A percentile compares a stretch with the other conserved stretches of the same genome.
Evolutionary conservation across 1,284 basidiomycete species (phyloP).

Genomic region (Rhodofomes roseus): DNA sequence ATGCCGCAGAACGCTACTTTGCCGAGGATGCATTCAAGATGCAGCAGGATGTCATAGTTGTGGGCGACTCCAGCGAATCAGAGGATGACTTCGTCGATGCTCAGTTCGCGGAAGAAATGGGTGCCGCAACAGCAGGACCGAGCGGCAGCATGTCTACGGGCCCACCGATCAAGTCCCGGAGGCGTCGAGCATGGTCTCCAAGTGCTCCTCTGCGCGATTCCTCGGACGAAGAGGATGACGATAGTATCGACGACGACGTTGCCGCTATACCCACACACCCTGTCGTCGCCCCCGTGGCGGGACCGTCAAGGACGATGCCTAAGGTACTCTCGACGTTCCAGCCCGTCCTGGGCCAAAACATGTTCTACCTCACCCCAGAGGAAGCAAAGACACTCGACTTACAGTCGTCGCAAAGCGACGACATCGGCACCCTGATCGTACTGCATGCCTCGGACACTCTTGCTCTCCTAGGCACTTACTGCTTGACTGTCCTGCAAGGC

Average conservation of each 20-base stretch:
- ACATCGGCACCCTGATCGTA: constrained; percentile 34
- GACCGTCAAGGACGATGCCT: constrained; percentile 8
- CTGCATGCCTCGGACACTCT: constrained; percentile 45
- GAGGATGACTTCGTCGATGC: constrained; percentile 16
- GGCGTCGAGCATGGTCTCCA: constrained; percentile 47
- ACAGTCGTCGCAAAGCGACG: background rate
- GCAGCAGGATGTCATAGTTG: constrained; percentile 36
- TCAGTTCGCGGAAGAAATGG: background rate
- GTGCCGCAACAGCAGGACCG: no score
- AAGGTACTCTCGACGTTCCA: constrained; percentile 41
- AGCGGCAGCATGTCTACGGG: background rate
- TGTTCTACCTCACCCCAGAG: constrained; percentile 38
- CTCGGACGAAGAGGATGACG: constrained; percentile 46
- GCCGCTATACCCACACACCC: background rate
- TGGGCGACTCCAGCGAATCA: constrained; percentile 33
- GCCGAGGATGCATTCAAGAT: constrained; percentile 29
- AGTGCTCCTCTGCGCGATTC: constrained; percentile 47
- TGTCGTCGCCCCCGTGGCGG: background rate
- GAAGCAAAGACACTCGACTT: constrained; percentile 31
- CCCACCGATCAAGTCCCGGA: background rate
- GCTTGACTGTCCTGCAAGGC: constrained; percentile 52
- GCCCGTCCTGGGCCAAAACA: constrained; percentile 40
- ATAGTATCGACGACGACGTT: constrained; percentile 18
- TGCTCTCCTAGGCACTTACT: constrained; percentile 57
- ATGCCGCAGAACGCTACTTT: constrained; percentile 32